Evolutionary conservation across 2,329 filamentous ascomycete genomes (phyloP), one percentile per base, ranked within the genome.

Genomic region (Calycina herbarum): DNA sequence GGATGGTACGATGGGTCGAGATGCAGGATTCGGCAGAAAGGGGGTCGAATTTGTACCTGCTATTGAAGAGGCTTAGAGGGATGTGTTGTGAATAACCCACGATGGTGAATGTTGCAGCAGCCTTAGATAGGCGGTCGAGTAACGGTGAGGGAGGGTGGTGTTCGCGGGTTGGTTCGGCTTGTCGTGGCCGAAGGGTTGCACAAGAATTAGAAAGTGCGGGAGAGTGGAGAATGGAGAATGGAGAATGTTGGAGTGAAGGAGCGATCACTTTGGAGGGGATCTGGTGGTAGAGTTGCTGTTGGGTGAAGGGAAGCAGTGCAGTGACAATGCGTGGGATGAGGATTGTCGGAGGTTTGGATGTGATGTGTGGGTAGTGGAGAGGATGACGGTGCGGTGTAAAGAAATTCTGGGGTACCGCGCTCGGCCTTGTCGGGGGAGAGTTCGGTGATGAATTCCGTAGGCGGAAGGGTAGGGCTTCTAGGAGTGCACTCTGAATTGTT

Each of bases 121-220:
- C 71, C 70, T 71, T 63, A 68, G 64, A 69, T 68, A 69, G 70
- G 72, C 72, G 71, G 71, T 70, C 68, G 70, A 69, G 61, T 62
- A 60, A 68, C 66, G 66, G 68, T 71, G 69, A 70, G 59, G 54
- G 48, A 51, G 51, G 58, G 58, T 62, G 31, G 31, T 64, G 59
- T 45, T 61, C 62, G 67, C 63, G 69, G 69, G 68, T 68, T 69
- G 61, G 66, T 62, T 72, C 72, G 73, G 72, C 68, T 69, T 69
- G 64, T 54, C 56, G 33, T 64, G 63, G 64, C 70, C 70, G 72
- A 71, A 62, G 58, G n/a, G 71, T 72, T 45, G 66, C 56, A 70
- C 70, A 65, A 61, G 59, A 62, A 64, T 63, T 64, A 61, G 59
- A 61, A 56, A 61, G 67, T 64, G 67, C 62, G 66, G 66, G 67